Conservation (phyloP, 2,329 filamentous ascomycete species). For the Verticillium alfalfae region DNA sequence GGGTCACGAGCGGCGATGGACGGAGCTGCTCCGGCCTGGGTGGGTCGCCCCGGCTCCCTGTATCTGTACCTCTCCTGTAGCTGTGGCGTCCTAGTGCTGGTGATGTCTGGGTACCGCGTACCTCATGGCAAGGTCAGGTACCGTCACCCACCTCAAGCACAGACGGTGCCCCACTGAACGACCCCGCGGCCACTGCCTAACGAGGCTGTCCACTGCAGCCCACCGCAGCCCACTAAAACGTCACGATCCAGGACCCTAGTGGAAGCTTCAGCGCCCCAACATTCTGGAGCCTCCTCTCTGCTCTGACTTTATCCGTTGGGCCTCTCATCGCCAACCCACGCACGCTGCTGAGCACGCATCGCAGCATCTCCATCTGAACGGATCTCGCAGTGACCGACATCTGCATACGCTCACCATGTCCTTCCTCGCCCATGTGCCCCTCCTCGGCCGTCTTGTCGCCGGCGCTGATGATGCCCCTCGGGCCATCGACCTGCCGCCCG, state of each 20-base stretch:
- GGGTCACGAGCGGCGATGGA: too few relatives aligned
- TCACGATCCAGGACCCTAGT: neutral
- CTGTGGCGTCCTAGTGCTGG: too few relatives aligned
- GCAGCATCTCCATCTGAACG: too few relatives aligned
- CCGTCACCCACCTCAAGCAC: too few relatives aligned
- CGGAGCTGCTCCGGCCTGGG: too few relatives aligned
- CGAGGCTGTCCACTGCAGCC: neutral
- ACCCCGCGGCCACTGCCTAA: neutral
- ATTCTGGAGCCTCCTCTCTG: neutral
- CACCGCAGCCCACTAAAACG: neutral
- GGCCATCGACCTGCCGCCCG: conserved; percentile 55
- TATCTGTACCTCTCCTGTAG: too few relatives aligned
- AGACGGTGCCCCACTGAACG: too few relatives aligned
- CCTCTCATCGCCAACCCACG: neutral
- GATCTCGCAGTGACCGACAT: too few relatives aligned
- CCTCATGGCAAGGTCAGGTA: too few relatives aligned
- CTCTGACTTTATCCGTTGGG: neutral
- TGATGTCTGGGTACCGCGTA: too few relatives aligned
- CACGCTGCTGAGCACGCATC: neutral
- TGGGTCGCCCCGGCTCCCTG: too few relatives aligned
- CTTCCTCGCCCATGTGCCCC: conserved; percentile 35
- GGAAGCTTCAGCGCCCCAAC: neutral
- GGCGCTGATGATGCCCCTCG: conserved; percentile 8
- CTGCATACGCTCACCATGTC: conserved; percentile 11
- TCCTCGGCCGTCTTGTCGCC: conserved; percentile 29